Percentiles rank a stretch among this genome's conserved stretches.
These are phyloP conservation scores for Exophiala viscosa DNA, from an alignment of 2,329 filamentous ascomycete genomes.

Conservation along the genomic window DNA sequence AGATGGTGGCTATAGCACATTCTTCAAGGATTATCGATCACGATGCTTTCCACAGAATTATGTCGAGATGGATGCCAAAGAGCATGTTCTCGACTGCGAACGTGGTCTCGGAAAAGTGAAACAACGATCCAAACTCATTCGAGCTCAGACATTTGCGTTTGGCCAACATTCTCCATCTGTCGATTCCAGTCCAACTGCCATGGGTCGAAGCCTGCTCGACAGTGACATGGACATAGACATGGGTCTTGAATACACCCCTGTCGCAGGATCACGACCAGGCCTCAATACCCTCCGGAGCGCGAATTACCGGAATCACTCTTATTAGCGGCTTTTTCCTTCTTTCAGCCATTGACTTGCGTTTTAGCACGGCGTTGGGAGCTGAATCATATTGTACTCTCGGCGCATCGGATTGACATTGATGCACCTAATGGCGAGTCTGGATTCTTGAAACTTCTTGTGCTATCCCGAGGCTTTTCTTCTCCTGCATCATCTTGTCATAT, in stretches of 20 bases:
- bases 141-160: constrained; percentile 93
- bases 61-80: constrained; percentile 90
- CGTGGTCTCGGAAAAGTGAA: constrained; percentile 91
- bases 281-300: constrained; percentile 20
- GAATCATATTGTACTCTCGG: constrained; percentile 10
- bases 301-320: constrained; percentile 27
- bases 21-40: constrained; percentile 73
- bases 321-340: constrained; percentile 18
- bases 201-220: constrained; percentile 34
- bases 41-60: constrained; percentile 94
- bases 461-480: constrained; percentile 6
- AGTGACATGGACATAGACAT: constrained; percentile 28
- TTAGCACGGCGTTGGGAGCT: constrained; percentile 27
- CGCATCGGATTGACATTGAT: constrained; percentile 2
- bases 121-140: constrained; percentile 76
- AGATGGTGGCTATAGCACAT: constrained; percentile 91
- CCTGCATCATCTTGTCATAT: constrained; percentile 12
- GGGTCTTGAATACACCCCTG: constrained; percentile 25
- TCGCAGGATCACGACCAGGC: constrained; percentile 18
- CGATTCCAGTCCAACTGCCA: constrained; percentile 61
- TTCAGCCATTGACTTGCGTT: constrained; percentile 16
- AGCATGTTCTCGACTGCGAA: constrained; percentile 89
- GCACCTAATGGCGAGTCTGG: constrained; percentile 4
- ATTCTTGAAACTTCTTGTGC: constrained; percentile 2
- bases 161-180: constrained; percentile 64